phyloP scores from a whole-genome alignment of 164 flowering plant species.

The Cinnamomum chago region DNA sequence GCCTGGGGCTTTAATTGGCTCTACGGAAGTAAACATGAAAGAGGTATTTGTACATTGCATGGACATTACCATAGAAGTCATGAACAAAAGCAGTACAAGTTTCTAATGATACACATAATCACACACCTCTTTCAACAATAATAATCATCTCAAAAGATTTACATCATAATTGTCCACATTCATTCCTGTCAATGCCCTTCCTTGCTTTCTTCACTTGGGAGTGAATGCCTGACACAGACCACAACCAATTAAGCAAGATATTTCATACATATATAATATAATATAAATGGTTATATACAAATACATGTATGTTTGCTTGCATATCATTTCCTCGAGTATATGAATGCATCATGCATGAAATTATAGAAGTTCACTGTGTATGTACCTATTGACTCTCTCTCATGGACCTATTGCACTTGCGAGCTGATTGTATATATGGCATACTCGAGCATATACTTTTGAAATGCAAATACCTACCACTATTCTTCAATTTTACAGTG shows the following conservation, averaged over 20 bases:
- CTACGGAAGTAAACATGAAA: neutral
- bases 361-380: neutral
- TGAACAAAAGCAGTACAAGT: slow-evolving; percentile 11
- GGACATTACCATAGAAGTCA: slow-evolving; percentile 18
- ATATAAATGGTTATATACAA: neutral
- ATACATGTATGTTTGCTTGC: neutral
- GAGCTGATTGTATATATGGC: too few species aligned
- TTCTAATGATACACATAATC: slow-evolving; percentile 11
- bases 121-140: slow-evolving; percentile 4
- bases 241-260: neutral
- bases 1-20: neutral
- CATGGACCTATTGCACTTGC: neutral
- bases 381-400: neutral
- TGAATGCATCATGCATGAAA: neutral
- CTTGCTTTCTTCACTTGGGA: slow-evolving; percentile 31
- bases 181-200: neutral
- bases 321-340: neutral
- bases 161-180: neutral
- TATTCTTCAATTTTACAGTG: too few species aligned
- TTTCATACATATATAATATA: too few species aligned
- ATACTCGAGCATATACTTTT: too few species aligned
- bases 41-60: slow-evolving; percentile 3
- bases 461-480: too few species aligned
- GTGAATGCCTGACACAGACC: slow-evolving; percentile 46
- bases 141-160: neutral